These are phyloP conservation scores for Ogataea degrootiae DNA, from an alignment of 805 yeast genomes.

Conservation along the genomic window DNA sequence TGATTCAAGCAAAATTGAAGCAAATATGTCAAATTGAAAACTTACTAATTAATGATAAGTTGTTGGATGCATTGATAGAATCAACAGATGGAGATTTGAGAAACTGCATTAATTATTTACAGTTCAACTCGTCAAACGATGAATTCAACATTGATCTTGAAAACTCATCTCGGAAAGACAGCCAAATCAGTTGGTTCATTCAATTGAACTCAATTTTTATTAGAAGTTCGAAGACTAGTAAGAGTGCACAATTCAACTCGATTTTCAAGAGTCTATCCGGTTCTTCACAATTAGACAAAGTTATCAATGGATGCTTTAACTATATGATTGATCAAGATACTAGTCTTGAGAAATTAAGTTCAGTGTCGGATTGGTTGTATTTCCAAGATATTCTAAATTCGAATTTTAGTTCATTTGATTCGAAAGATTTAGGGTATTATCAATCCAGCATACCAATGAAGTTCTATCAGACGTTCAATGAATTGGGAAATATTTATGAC, in stretches of 20 bases:
- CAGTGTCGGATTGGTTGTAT: conserved; percentile 69
- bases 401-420: conserved; percentile 42
- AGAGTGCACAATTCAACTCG: conserved; percentile 43
- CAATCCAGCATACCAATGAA: conserved; percentile 53
- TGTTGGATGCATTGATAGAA: conserved; percentile 61
- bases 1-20: conserved; percentile 42
- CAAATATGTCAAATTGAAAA: conserved; percentile 54
- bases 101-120: conserved; percentile 78
- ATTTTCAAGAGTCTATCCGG: conserved; percentile 43
- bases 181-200: conserved; percentile 60
- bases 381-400: conserved; percentile 60
- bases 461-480: conserved; percentile 61
- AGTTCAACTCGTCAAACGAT: conserved; percentile 41
- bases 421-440: conserved; percentile 36
- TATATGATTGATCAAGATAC: conserved; percentile 61
- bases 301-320: conserved; percentile 69
- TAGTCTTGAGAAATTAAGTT: conserved; percentile 51
- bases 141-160: conserved; percentile 3
- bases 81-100: conserved; percentile 79
- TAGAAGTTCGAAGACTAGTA: conserved; percentile 41
- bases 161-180: conserved; percentile 46
- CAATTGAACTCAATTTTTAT: conserved; percentile 59
- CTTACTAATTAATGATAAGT: conserved; percentile 40
- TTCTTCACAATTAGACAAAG: conserved; percentile 53
- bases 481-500: conserved; percentile 36